phyloP scores from a whole-genome alignment of 352 stramenopile genomes.

The Blastocystis sp. region DNA sequence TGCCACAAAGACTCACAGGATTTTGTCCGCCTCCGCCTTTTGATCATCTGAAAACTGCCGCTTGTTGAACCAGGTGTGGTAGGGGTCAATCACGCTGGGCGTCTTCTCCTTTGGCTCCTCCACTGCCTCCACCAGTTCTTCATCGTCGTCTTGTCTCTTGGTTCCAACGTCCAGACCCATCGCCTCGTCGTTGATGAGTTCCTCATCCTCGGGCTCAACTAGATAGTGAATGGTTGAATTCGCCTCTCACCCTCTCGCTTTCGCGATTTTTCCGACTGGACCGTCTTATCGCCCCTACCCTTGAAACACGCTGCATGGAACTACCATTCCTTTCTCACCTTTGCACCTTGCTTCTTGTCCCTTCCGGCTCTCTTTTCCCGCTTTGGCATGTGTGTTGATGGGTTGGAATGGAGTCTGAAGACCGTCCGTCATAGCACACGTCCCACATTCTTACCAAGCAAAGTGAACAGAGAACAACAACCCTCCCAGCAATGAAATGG shows the following conservation, averaged over 20 bases:
- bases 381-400: slow-evolving; percentile 18
- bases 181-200: neutral
- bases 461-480: neutral
- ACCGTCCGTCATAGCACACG: too few species aligned
- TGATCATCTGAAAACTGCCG: neutral
- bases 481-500: slow-evolving; percentile 33
- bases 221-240: neutral
- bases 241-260: neutral
- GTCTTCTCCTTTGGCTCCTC: neutral
- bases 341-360: neutral
- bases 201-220: neutral
- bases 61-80: slow-evolving; percentile 50
- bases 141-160: slow-evolving; percentile 8
- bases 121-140: neutral
- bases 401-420: too few species aligned
- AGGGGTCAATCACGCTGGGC: slow-evolving; percentile 11
- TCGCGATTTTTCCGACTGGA: neutral
- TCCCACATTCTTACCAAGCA: too few species aligned
- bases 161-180: slow-evolving; percentile 33
- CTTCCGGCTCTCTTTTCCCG: neutral
- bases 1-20: neutral
- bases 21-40: neutral
- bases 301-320: neutral
- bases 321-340: slow-evolving; percentile 51
- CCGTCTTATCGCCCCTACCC: neutral